Evolutionary conservation across 768 basidiomycete genomes (phyloP).

Genomic region (Lepiota brunneoincarnata): DNA sequence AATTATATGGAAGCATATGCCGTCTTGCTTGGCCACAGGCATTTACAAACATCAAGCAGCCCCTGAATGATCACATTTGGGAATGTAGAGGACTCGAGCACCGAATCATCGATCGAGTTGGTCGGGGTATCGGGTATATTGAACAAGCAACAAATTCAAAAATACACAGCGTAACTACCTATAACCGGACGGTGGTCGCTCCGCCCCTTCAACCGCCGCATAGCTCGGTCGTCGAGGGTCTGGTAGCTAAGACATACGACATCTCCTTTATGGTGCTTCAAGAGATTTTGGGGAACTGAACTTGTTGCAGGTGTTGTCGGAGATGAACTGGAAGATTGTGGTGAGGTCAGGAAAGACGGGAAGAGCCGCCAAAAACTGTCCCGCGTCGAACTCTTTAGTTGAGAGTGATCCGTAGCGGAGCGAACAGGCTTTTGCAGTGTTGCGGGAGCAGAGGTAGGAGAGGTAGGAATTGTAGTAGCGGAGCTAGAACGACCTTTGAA

Average conservation of each 20-base stretch:
- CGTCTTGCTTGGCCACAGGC: neutral
- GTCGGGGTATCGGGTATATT: conserved; percentile 8
- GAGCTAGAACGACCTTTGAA: neutral
- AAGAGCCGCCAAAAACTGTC: conserved; percentile 40
- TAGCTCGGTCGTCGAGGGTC: conserved; percentile 71
- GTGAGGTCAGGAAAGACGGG: conserved; percentile 43
- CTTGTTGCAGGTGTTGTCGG: conserved; percentile 17
- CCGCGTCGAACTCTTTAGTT: conserved; percentile 13
- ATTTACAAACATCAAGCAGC: too few species aligned
- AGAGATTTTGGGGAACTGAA: conserved; percentile 11
- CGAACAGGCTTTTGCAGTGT: conserved; percentile 13
- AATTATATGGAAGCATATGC: neutral
- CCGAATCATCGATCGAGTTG: too few species aligned
- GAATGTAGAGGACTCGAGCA: too few species aligned
- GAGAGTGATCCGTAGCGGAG: conserved; percentile 14
- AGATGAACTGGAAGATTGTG: conserved; percentile 17
- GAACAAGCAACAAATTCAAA: conserved; percentile 30
- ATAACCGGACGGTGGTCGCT: conserved; percentile 89
- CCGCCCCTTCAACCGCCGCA: conserved; percentile 73
- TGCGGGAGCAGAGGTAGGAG: neutral
- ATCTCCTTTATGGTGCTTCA: conserved; percentile 56
- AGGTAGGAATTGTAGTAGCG: neutral
- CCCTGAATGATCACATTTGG: too few species aligned
- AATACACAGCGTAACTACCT: conserved; percentile 69
- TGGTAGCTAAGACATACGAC: conserved; percentile 70